Percentiles rank a stretch among this genome's conserved stretches.
These are phyloP conservation scores for Arthrobotrys megalospora DNA, from an alignment of 2,329 filamentous ascomycete genomes.

Conservation along the genomic window DNA sequence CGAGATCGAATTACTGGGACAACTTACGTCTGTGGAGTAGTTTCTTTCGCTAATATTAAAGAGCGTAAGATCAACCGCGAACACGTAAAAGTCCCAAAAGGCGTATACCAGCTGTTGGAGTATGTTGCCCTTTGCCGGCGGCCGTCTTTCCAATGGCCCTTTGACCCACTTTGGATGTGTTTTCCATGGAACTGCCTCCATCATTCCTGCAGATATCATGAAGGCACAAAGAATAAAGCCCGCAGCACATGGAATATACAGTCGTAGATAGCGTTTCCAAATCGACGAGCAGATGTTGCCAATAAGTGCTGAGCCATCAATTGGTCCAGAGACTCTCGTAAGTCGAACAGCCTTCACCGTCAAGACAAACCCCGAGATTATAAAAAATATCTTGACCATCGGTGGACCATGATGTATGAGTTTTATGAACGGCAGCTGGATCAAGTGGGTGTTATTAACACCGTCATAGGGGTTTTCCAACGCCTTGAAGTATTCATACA, in stretches of 20 bases:
- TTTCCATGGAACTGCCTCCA: constrained; percentile 25
- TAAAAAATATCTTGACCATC: constrained; percentile 51
- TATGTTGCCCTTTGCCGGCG: constrained; percentile 20
- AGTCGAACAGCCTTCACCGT: constrained; percentile 34
- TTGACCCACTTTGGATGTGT: constrained; percentile 26
- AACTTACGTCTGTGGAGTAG: constrained; percentile 31
- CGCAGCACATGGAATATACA: constrained; percentile 39
- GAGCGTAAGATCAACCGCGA: constrained; percentile 23
- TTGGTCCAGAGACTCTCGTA: constrained; percentile 12
- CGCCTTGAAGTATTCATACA: background rate
- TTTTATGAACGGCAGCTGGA: constrained; percentile 39
- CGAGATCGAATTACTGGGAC: constrained; percentile 25
- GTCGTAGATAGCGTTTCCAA: constrained; percentile 39
- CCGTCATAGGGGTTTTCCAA: constrained; percentile 36
- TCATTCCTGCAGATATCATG: constrained; percentile 34
- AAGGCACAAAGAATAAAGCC: constrained; percentile 38
- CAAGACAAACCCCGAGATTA: constrained; percentile 43
- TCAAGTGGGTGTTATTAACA: background rate
- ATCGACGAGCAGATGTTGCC: constrained; percentile 39
- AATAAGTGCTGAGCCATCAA: constrained; percentile 15
- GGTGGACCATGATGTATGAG: constrained; percentile 37
- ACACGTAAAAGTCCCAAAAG: constrained; percentile 29
- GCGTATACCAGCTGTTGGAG: constrained; percentile 19
- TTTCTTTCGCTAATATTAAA: constrained; percentile 22
- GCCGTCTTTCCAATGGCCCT: constrained; percentile 15